Conservation (phyloP, 805 yeast species). For the Blastobotrys parvus region DNA sequence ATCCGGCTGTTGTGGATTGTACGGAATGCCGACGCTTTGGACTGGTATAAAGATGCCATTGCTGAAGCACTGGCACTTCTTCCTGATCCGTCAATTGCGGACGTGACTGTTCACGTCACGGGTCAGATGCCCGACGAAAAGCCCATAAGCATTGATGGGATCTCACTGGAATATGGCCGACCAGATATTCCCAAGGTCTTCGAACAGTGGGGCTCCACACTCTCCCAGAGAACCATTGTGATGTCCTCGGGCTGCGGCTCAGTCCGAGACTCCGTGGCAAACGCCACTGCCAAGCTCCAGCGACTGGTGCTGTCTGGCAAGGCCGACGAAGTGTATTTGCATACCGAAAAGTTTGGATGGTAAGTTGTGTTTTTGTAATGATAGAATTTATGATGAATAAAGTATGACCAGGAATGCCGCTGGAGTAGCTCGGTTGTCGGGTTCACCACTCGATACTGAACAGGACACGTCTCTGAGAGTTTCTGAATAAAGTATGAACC, state of each 20-base stretch:
- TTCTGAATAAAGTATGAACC: too few relatives aligned
- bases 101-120: slow-evolving; percentile 2
- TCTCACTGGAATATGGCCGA: not conserved
- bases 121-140: not conserved
- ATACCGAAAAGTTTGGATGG: slow-evolving; percentile 5
- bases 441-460: too few relatives aligned
- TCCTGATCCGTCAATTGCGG: not conserved
- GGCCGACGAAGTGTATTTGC: slow-evolving; percentile 1
- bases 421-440: too few relatives aligned
- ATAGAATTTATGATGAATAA: too few relatives aligned
- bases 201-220: not conserved
- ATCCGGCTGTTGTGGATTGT: slow-evolving; percentile 13
- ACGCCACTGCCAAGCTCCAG: slow-evolving; percentile 1
- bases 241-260: slow-evolving; percentile 2
- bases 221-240: slow-evolving; percentile 1
- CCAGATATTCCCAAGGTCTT: not conserved
- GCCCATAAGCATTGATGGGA: not conserved
- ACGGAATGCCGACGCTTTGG: slow-evolving; percentile 4
- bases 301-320: not conserved
- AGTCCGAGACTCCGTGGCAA: not conserved
- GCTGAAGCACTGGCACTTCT: slow-evolving; percentile 2
- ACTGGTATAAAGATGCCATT: slow-evolving; percentile 11
- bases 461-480: too few relatives aligned
- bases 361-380: too few relatives aligned
- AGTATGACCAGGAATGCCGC: too few relatives aligned